These are phyloP conservation scores for Trametes pubescens DNA, from an alignment of 1,284 basidiomycete species.

Conservation along the genomic window DNA sequence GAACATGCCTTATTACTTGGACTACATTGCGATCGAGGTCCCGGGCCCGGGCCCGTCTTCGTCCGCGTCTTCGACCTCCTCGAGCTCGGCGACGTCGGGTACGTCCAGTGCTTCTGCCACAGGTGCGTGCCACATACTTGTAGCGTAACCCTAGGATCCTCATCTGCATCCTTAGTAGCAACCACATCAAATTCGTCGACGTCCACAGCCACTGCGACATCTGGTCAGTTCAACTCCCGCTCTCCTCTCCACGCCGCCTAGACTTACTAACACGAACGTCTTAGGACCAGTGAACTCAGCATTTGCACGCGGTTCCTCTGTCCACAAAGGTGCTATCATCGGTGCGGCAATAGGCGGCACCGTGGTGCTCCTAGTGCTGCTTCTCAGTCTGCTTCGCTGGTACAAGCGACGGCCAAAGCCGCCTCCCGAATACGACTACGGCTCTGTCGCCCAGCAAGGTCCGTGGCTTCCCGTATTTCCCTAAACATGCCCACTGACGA, in stretches of 20 bases:
- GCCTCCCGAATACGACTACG: slow-evolving; percentile 11
- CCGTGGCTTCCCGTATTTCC: not conserved
- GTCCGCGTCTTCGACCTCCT: not conserved
- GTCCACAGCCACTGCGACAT: not conserved
- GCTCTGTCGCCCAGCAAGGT: slow-evolving; percentile 15
- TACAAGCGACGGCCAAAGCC: slow-evolving; percentile 2
- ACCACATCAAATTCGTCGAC: not conserved
- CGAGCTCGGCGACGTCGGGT: not conserved
- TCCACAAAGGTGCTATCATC: slow-evolving; percentile 9
- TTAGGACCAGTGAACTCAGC: not conserved
- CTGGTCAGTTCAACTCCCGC: not conserved
- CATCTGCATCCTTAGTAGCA: not conserved
- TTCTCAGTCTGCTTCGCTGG: slow-evolving; percentile 7
- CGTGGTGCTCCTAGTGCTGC: not conserved
- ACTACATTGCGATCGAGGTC: slow-evolving; percentile 21
- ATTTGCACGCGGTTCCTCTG: not conserved
- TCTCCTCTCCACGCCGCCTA: not conserved
- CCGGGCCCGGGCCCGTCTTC: slow-evolving; percentile 9
- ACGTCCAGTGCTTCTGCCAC: not conserved
- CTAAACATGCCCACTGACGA: not conserved
- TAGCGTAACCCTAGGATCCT: not conserved
- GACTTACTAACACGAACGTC: too few relatives aligned
- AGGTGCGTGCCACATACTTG: not conserved
- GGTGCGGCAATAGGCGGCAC: slow-evolving; percentile 11
- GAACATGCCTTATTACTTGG: slow-evolving; percentile 19